Evolutionary conservation across 2,329 filamentous ascomycete species (phyloP).

Genomic region (Cladosporium sphaerospermum): DNA sequence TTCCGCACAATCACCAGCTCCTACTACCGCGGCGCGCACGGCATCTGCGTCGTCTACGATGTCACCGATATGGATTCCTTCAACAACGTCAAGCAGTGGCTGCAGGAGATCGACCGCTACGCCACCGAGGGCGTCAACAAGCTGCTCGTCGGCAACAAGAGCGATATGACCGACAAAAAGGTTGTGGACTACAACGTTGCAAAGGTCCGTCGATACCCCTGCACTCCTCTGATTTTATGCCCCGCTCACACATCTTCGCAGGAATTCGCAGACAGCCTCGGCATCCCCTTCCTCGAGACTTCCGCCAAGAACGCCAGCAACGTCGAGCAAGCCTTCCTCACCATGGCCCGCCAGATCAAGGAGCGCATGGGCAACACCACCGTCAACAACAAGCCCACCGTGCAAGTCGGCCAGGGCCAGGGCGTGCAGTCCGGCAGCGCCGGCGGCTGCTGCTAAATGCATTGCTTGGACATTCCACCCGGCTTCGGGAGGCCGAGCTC

Average conservation of each 20-base stretch:
- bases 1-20: slow-evolving; percentile 99
- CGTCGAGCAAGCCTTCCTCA: slow-evolving; percentile 98
- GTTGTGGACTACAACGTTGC: slow-evolving; percentile 99
- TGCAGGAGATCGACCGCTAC: slow-evolving; percentile 98
- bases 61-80: slow-evolving; percentile 99
- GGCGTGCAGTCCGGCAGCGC: slow-evolving; percentile 83
- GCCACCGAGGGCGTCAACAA: slow-evolving; percentile 99
- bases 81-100: slow-evolving; percentile 99
- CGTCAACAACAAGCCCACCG: slow-evolving; percentile 97
- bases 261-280: slow-evolving; percentile 98
- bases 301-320: slow-evolving; percentile 99
- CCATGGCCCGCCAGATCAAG: slow-evolving; percentile 99
- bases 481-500: too few species aligned
- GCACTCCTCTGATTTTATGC: background rate
- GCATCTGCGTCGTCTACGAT: slow-evolving; percentile 99
- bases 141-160: slow-evolving; percentile 98
- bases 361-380: slow-evolving; percentile 97
- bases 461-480: background rate
- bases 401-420: slow-evolving; percentile 91
- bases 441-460: slow-evolving; percentile 82
- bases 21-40: slow-evolving; percentile 98
- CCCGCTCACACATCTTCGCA: slow-evolving; percentile 35
- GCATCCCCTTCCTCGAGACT: slow-evolving; percentile 98
- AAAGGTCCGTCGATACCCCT: slow-evolving; percentile 60
- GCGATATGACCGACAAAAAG: slow-evolving; percentile 99